Conservation (phyloP, 257 asterid genomes). For the Nicotiana sylvestris region DNA sequence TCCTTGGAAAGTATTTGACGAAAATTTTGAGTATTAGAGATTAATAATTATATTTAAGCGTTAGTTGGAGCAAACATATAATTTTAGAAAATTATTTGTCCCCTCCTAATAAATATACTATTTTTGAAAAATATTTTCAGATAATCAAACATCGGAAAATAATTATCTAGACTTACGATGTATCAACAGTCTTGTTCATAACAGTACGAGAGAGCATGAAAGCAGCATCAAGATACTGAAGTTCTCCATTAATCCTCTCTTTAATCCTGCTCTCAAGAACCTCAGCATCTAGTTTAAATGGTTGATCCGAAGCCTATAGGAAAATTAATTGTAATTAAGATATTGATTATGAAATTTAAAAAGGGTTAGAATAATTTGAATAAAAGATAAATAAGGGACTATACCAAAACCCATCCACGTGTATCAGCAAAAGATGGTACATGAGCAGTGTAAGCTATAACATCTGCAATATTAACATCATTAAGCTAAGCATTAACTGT, state of each 20-base stretch:
- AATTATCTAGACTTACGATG: slow-evolving; percentile 39
- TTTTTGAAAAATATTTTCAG: too few species aligned
- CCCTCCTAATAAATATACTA: too few species aligned
- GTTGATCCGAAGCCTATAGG: slow-evolving; percentile 76
- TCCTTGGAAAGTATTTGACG: too few species aligned
- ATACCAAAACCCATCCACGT: slow-evolving; percentile 89
- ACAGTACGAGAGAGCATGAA: slow-evolving; percentile 79
- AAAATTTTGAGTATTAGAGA: too few species aligned
- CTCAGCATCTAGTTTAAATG: slow-evolving; percentile 67
- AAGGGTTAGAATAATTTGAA: background rate
- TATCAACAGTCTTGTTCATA: slow-evolving; percentile 70
- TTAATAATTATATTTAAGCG: too few species aligned
- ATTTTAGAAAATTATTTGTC: too few species aligned
- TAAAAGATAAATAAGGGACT: slow-evolving; percentile 22
- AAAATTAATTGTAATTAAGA: background rate
- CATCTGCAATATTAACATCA: slow-evolving; percentile 41
- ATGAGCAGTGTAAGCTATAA: slow-evolving; percentile 85
- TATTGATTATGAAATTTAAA: background rate
- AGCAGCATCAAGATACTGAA: slow-evolving; percentile 70
- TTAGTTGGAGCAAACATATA: too few species aligned
- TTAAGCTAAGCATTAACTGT: too few species aligned
- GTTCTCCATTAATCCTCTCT: slow-evolving; percentile 78
- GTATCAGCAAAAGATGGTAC: slow-evolving; percentile 97
- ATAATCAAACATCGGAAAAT: background rate
- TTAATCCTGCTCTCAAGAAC: slow-evolving; percentile 70